phyloP scores from a whole-genome alignment of 2,329 filamentous ascomycete genomes.

The Fusarium torulosum region DNA sequence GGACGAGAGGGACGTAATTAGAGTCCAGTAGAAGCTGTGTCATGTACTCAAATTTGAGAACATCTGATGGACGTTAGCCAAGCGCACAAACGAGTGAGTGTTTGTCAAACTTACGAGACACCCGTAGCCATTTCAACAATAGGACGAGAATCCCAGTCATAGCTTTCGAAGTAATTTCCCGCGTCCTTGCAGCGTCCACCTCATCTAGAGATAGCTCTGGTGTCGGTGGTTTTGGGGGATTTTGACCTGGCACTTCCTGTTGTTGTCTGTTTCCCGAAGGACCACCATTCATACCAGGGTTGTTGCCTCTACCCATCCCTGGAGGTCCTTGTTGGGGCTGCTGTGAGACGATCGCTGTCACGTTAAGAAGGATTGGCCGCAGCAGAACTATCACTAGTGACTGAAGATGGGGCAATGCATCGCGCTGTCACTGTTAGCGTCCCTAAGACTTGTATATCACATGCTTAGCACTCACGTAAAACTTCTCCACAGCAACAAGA shows the following conservation, averaged over 20 bases:
- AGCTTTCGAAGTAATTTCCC: constrained; percentile 92
- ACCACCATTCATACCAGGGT: constrained; percentile 58
- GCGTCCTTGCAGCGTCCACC: constrained; percentile 80
- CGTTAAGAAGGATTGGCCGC: constrained; percentile 87
- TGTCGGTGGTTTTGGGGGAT: constrained; percentile 52
- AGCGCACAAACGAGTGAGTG: background rate
- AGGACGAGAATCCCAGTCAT: constrained; percentile 89
- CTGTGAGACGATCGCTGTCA: constrained; percentile 83
- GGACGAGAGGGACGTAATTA: constrained; percentile 90
- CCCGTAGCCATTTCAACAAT: constrained; percentile 95
- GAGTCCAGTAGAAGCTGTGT: constrained; percentile 93
- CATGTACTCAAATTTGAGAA: constrained; percentile 95
- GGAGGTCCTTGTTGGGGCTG: constrained; percentile 62
- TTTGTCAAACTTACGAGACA: constrained; percentile 79
- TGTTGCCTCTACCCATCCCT: constrained; percentile 56
- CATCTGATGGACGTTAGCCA: constrained; percentile 67
- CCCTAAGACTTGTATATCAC: background rate
- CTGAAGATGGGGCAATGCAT: constrained; percentile 86
- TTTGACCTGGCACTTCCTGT: constrained; percentile 51
- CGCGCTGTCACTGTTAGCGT: constrained; percentile 62
- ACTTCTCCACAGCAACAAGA: constrained; percentile 79
- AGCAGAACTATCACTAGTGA: constrained; percentile 93
- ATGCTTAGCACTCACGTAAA: constrained; percentile 77
- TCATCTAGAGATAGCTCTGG: constrained; percentile 76
- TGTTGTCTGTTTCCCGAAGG: constrained; percentile 49